Percentiles rank a stretch among this genome's conserved stretches.
Evolutionary conservation across 108 stramenopile genomes (phyloP).

Genomic region (Chaetoceros muelleri): DNA sequence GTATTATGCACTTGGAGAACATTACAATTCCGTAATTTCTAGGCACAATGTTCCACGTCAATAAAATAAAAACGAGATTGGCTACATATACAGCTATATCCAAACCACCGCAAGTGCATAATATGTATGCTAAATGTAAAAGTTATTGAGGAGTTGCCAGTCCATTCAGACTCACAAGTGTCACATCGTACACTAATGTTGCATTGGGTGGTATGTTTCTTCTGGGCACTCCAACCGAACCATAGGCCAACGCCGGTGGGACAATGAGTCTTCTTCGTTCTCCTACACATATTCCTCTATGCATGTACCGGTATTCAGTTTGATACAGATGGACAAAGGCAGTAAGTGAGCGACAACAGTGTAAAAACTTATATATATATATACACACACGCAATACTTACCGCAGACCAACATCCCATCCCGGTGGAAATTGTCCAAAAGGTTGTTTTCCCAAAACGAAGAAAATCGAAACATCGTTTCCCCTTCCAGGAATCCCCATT

Average conservation of each 20-base stretch:
- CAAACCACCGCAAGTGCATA: too few species aligned
- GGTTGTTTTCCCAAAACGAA: slow-evolving; percentile 85
- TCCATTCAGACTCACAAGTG: slow-evolving; percentile 73
- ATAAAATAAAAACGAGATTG: too few species aligned
- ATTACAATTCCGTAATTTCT: slow-evolving; percentile 98
- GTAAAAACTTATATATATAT: too few species aligned
- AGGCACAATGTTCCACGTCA: too few species aligned
- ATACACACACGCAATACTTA: slow-evolving; percentile 50
- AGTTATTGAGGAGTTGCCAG: slow-evolving; percentile 68
- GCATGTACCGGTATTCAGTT: background rate
- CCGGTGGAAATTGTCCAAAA: slow-evolving; percentile 81
- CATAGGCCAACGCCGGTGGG: slow-evolving; percentile 75
- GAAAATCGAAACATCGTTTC: slow-evolving; percentile 68
- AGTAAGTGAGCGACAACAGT: too few species aligned
- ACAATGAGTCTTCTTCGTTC: slow-evolving; percentile 67
- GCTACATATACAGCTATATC: too few species aligned
- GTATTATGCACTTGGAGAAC: slow-evolving; percentile 96
- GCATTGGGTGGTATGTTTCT: slow-evolving; percentile 78
- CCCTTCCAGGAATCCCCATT: slow-evolving; percentile 60
- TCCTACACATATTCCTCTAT: slow-evolving; percentile 40
- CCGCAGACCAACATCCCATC: slow-evolving; percentile 76
- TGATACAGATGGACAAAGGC: too few species aligned
- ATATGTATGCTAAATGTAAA: too few species aligned
- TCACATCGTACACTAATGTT: slow-evolving; percentile 71
- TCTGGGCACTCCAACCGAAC: slow-evolving; percentile 52